Evolutionary conservation across 495 filamentous ascomycete genomes (phyloP).

Genomic region (Margaritispora aquatica): DNA sequence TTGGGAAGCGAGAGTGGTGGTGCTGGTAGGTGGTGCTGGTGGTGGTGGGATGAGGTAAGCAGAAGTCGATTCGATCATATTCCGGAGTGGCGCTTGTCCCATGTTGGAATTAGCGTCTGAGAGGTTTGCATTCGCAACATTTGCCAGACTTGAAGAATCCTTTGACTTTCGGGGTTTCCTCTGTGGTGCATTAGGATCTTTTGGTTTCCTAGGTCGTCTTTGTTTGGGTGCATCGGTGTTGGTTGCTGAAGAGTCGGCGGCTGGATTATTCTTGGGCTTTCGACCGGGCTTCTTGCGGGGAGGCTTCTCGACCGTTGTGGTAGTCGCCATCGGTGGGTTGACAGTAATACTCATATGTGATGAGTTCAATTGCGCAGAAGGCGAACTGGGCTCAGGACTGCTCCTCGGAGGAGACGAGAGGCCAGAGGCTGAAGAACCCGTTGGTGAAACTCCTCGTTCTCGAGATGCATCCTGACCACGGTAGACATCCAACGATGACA

Average conservation of each 20-base stretch:
- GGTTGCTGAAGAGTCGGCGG: conserved; percentile 30
- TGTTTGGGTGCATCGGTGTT: conserved; percentile 43
- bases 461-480: conserved; percentile 9
- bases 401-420: conserved; percentile 25
- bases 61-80: neutral
- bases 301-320: conserved; percentile 14
- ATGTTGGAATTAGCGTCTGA: neutral
- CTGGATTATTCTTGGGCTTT: conserved; percentile 32
- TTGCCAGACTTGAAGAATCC: conserved; percentile 27
- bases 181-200: conserved; percentile 48
- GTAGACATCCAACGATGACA: neutral
- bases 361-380: conserved; percentile 18
- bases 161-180: conserved; percentile 45
- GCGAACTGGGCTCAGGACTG: conserved; percentile 21
- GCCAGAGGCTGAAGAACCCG: conserved; percentile 14
- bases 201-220: conserved; percentile 47
- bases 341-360: conserved; percentile 16
- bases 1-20: conserved; percentile 18
- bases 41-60: neutral
- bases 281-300: conserved; percentile 13
- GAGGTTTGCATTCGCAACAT: conserved; percentile 26
- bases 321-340: conserved; percentile 10
- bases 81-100: neutral
- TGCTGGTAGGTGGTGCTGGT: no score
- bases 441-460: conserved; percentile 5